Evolutionary conservation across 2,329 filamentous ascomycete genomes (phyloP).

Genomic region (Microdochium nivale): DNA sequence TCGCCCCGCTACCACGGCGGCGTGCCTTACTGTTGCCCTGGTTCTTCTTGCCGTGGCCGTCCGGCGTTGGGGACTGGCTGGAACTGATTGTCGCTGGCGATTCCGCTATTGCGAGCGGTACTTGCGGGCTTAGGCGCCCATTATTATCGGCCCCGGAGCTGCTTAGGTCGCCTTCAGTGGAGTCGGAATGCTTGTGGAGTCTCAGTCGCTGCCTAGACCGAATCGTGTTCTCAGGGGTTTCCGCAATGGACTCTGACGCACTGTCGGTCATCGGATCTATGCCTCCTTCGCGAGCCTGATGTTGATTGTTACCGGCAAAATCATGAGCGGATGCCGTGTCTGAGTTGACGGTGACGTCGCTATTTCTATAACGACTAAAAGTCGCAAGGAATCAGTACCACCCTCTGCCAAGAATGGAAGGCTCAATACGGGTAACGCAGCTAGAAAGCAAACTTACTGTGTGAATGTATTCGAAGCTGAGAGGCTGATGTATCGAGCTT

Average conservation of each 20-base stretch:
- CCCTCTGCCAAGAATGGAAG: neutral
- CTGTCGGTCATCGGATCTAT: slow-evolving; percentile 3
- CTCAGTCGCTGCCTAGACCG: neutral
- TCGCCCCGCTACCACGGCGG: slow-evolving; percentile 19
- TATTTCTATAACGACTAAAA: slow-evolving; percentile 6
- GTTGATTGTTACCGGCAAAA: slow-evolving; percentile 9
- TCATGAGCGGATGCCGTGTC: slow-evolving; percentile 16
- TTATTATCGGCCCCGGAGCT: neutral
- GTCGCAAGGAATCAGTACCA: neutral
- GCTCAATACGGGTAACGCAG: neutral
- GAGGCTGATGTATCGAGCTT: slow-evolving; percentile 41
- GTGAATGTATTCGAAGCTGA: slow-evolving; percentile 22
- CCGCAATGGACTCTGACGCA: neutral
- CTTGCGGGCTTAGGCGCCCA: neutral
- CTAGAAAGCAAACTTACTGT: slow-evolving; percentile 15
- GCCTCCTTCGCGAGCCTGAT: slow-evolving; percentile 16
- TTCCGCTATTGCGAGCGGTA: neutral
- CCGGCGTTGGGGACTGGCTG: neutral
- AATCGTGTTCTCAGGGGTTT: neutral
- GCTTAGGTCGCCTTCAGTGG: neutral
- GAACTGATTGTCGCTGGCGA: neutral
- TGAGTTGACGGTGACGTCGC: slow-evolving; percentile 17
- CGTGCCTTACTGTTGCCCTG: slow-evolving; percentile 2
- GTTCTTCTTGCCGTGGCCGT: neutral
- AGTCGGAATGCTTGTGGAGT: neutral